Evolutionary conservation across 805 yeast genomes (phyloP).

Genomic region (Candida ortonii): DNA sequence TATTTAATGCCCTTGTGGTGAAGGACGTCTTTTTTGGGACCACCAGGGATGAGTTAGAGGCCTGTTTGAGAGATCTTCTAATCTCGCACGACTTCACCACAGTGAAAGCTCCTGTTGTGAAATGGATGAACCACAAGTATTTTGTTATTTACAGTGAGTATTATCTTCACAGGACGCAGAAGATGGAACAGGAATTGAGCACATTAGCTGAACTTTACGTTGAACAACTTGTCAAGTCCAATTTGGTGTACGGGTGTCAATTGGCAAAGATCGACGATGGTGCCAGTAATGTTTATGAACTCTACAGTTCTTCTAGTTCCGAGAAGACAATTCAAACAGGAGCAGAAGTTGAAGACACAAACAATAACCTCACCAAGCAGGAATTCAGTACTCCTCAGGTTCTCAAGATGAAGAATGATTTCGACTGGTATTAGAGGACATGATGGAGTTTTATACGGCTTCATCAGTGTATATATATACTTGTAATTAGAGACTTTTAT

Average conservation of each 20-base stretch:
- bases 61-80: constrained; percentile 25
- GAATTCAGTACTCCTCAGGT: too few species aligned
- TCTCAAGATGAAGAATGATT: too few species aligned
- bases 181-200: constrained; percentile 43
- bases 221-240: constrained; percentile 35
- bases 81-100: not conserved
- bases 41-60: constrained; percentile 43
- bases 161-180: constrained; percentile 34
- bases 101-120: constrained; percentile 29
- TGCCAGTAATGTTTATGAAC: constrained; percentile 34
- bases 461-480: too few species aligned
- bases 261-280: constrained; percentile 42
- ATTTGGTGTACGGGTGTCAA: constrained; percentile 49
- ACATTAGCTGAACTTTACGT: constrained; percentile 37
- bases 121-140: constrained; percentile 41
- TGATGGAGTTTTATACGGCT: too few species aligned
- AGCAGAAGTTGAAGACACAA: not conserved
- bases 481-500: too few species aligned
- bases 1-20: constrained; percentile 54
- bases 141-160: constrained; percentile 41
- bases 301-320: too few species aligned
- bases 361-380: not conserved
- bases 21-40: constrained; percentile 53
- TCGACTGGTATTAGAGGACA: too few species aligned
- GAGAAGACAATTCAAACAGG: too few species aligned